These are phyloP conservation scores for Leptographium wingfieldii DNA, from an alignment of 2,329 filamentous ascomycete genomes.

Conservation along the genomic window DNA sequence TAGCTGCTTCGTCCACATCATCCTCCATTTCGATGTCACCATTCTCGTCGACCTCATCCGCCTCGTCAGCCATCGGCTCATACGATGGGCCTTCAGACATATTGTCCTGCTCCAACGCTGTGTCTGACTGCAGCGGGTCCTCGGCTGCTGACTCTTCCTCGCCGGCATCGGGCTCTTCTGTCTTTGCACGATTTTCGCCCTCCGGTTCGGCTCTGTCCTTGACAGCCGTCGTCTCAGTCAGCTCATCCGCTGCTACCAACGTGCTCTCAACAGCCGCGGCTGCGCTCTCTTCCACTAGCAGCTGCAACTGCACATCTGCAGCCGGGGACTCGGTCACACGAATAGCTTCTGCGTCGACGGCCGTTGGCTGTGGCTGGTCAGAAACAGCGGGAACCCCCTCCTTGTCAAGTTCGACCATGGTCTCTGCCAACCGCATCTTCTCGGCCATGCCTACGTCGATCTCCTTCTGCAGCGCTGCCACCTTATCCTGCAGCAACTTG, in stretches of 20 bases:
- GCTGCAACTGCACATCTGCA: not conserved
- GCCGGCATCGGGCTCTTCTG: not conserved
- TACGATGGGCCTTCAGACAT: constrained; percentile 6
- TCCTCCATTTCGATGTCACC: constrained; percentile 14
- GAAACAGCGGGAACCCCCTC: constrained; percentile 10
- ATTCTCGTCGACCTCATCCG: constrained; percentile 3
- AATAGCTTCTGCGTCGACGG: not conserved
- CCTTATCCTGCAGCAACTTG: constrained; percentile 31
- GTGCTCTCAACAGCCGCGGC: not conserved
- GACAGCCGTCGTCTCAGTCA: not conserved
- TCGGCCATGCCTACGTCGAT: constrained; percentile 23
- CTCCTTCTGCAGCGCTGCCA: constrained; percentile 35
- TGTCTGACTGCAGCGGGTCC: not conserved
- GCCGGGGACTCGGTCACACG: not conserved
- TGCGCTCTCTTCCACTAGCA: not conserved
- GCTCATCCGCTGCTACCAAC: not conserved
- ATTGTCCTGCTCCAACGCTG: constrained; percentile 4
- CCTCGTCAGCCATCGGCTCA: not conserved
- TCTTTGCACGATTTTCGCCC: not conserved
- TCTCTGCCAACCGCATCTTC: constrained; percentile 19
- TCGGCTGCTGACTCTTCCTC: not conserved
- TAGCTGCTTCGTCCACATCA: no score
- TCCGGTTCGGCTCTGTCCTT: not conserved
- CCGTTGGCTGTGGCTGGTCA: not conserved
- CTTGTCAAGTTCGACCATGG: constrained; percentile 24